Evolutionary conservation across 1,139 yeast species (phyloP), one percentile per base, ranked within the genome.

Genomic region (Geotrichum candidum): DNA sequence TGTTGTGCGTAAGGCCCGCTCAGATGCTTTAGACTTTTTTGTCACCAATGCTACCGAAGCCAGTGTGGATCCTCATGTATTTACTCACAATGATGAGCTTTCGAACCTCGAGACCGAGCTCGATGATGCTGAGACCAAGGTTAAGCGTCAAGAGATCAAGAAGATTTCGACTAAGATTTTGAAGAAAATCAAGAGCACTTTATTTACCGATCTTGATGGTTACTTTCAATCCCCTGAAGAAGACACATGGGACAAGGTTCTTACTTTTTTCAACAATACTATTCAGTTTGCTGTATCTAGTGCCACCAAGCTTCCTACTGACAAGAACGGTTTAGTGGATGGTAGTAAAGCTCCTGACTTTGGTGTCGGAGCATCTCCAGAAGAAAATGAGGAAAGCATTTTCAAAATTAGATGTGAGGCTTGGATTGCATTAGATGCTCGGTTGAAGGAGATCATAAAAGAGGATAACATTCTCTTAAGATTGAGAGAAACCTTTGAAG

Each of bases 391-490:
- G 1, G 68, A 69, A 2, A 79, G 84, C 0, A 74, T 76, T 10
- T 70, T 72, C 27, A 78, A 77, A 54, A 77, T 90, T 60, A 77
- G 80, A 57, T 78, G 78, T 66, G 76, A 78, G 56, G 81, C 90
- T 1, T 92, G 98, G 97, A 71, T 77, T 48, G 76, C 79, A 38
- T 83, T 91, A 65, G 82, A 85, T 65, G 80, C 79, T 2, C 77
- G 83, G 23, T 78, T 87, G 57, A 86, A 81, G 66, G 88, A 86
- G 63, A 81, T 80, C 63, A 68, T 73, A 27, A 65, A 72, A 53
- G 72, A 71, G 29, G 78, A 76, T 25, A 69, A 70, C 51, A 74
- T 78, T 4, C 67, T 74, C 41, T 65, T 67, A 59, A 64, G 73
- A 23, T 69, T 78, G 57, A 72, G 77, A 18, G 80, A 82, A 61